A percentile compares a stretch with the other conserved stretches of the same genome.
These are phyloP conservation scores for Lupinus albus DNA, from an alignment of 306 rosid species.

Conservation along the genomic window DNA sequence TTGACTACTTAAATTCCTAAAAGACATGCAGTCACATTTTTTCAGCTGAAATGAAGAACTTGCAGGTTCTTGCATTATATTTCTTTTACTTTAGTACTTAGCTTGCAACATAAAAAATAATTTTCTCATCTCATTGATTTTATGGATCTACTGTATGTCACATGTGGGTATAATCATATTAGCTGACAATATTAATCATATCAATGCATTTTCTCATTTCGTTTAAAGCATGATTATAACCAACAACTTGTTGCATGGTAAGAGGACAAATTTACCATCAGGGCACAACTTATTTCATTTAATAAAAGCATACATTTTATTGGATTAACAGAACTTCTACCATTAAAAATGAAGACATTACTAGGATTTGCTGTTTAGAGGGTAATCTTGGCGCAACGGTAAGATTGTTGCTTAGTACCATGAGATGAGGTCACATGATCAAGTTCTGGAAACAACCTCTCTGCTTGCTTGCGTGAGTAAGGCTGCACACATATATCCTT, in stretches of 20 bases:
- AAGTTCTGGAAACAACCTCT: too few relatives aligned
- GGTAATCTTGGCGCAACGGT: too few relatives aligned
- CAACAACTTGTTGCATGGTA: neutral
- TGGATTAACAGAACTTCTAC: constrained; percentile 24
- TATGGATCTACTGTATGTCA: neutral
- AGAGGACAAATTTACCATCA: constrained; percentile 5
- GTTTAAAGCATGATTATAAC: constrained; percentile 20
- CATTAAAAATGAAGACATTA: neutral
- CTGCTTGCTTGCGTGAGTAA: too few relatives aligned
- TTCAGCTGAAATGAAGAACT: constrained; percentile 61
- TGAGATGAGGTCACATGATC: too few relatives aligned
- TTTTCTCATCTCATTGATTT: constrained; percentile 11
- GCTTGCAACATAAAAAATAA: constrained; percentile 21
- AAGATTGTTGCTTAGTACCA: too few relatives aligned
- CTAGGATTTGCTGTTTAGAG: neutral
- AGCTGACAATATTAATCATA: constrained; percentile 7
- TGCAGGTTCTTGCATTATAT: constrained; percentile 46
- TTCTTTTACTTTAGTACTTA: neutral
- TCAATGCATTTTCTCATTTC: constrained; percentile 26
- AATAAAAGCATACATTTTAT: neutral
- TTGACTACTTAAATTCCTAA: constrained; percentile 31
- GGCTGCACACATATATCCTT: too few relatives aligned
- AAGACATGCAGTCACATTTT: constrained; percentile 49
- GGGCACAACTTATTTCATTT: constrained; percentile 17
- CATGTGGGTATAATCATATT: neutral